Evolutionary conservation across 1,139 yeast genomes (phyloP).

Genomic region (Debaryomyces robertsiae): DNA sequence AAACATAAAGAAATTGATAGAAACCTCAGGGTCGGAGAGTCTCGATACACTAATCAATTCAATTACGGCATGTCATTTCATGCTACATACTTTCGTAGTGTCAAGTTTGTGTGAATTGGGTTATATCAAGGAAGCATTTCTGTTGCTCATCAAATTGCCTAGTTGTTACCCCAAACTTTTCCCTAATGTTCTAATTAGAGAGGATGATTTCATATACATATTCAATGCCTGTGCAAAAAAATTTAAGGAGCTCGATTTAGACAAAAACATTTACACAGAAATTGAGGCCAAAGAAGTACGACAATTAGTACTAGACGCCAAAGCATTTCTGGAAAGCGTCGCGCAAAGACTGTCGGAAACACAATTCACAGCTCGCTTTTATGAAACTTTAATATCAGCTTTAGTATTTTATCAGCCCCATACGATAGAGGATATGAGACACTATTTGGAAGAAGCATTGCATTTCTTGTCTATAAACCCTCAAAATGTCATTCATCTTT

Average conservation of each 20-base stretch:
- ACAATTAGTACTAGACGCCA: constrained; percentile 8
- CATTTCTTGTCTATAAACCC: background rate
- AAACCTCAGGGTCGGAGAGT: constrained; percentile 5
- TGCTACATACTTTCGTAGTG: constrained; percentile 30
- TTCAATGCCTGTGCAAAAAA: constrained; percentile 16
- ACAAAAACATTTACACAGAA: background rate
- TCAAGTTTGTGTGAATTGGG: constrained; percentile 31
- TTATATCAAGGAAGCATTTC: constrained; percentile 28
- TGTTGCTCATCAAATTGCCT: constrained; percentile 25
- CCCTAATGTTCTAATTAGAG: constrained; percentile 18
- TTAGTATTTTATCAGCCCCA: constrained; percentile 6
- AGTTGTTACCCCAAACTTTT: constrained; percentile 16
- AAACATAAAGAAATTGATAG: constrained; percentile 19
- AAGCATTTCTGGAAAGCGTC: constrained; percentile 4
- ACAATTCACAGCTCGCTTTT: constrained; percentile 1
- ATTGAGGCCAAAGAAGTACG: constrained; percentile 8
- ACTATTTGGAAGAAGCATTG: constrained; percentile 1
- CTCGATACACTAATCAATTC: constrained; percentile 19
- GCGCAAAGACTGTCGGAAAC: background rate
- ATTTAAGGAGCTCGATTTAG: background rate
- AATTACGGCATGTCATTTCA: constrained; percentile 27
- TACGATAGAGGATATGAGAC: background rate
- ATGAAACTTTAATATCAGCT: constrained; percentile 10
- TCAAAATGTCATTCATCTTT: background rate
- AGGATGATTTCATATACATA: constrained; percentile 23